Evolutionary conservation across 169 alveolate species (phyloP).

Genomic region (Plasmodium gonderi): DNA sequence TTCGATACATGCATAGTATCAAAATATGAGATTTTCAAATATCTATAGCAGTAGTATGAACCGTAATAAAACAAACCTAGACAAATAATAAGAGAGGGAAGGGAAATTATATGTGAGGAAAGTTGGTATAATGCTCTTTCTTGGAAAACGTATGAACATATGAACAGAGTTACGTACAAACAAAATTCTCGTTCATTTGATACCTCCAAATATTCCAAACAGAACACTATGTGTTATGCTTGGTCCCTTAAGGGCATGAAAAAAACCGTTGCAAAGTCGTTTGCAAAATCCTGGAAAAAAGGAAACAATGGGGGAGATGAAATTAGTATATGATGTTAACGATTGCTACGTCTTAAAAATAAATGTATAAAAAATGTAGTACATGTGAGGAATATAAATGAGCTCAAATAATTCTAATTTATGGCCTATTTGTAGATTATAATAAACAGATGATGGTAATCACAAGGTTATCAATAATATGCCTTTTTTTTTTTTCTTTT

Average conservation of each 20-base stretch:
- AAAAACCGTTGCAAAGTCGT: slow-evolving; percentile 5
- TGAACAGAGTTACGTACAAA: not conserved
- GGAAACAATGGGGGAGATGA: not conserved
- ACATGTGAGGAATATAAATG: not conserved
- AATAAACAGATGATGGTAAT: not conserved
- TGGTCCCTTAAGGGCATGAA: slow-evolving; percentile 48
- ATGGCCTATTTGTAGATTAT: not conserved
- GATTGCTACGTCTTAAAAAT: too few relatives aligned
- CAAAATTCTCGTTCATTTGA: not conserved
- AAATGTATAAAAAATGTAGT: too few relatives aligned
- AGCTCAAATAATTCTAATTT: not conserved
- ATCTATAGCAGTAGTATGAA: slow-evolving; percentile 45
- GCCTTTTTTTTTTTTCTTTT: not conserved
- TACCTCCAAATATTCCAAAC: slow-evolving; percentile 74
- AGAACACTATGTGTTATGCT: slow-evolving; percentile 69
- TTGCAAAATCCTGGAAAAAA: slow-evolving; percentile 26
- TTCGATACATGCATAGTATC: slow-evolving; percentile 67
- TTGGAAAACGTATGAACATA: too few relatives aligned
- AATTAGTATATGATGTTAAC: too few relatives aligned
- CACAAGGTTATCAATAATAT: not conserved
- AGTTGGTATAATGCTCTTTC: not conserved
- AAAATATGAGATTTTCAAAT: slow-evolving; percentile 39
- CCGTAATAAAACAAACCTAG: slow-evolving; percentile 66
- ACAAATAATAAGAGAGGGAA: not conserved
- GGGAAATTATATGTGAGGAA: not conserved